A percentile compares a stretch with the other conserved stretches of the same genome.
phyloP scores from a whole-genome alignment of 176 grass and related monocot genomes.

The Stipa capillata region DNA sequence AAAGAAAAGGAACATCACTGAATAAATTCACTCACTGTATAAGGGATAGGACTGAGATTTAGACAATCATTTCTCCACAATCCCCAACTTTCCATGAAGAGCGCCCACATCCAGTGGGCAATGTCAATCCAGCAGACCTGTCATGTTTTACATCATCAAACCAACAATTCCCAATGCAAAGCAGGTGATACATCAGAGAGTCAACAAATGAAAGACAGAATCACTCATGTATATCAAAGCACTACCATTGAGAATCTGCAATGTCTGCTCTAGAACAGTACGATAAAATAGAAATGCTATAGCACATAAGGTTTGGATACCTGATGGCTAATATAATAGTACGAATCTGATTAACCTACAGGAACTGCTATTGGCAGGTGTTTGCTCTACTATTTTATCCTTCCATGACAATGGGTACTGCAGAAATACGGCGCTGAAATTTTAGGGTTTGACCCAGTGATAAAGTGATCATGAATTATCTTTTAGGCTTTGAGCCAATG shows the following conservation, averaged over 20 bases:
- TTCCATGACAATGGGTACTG: neutral
- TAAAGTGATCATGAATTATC: too few relatives aligned
- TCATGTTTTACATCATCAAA: constrained; percentile 2
- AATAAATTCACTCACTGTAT: constrained; percentile 47
- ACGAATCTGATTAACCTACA: neutral
- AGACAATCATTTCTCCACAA: constrained; percentile 71
- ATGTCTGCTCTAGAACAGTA: neutral
- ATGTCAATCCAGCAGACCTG: constrained; percentile 88
- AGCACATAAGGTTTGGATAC: neutral
- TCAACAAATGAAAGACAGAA: neutral
- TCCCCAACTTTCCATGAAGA: constrained; percentile 85
- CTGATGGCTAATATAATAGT: neutral
- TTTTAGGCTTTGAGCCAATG: too few relatives aligned
- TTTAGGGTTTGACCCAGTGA: neutral
- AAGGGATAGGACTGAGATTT: constrained; percentile 83
- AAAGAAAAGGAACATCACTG: neutral
- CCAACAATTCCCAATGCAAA: neutral
- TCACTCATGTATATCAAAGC: neutral
- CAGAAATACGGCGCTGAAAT: neutral
- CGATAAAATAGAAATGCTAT: neutral
- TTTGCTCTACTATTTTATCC: neutral
- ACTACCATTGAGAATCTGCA: neutral
- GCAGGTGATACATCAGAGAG: neutral
- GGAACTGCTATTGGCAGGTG: neutral
- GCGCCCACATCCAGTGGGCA: constrained; percentile 86